Conservation (phyloP, 257 asterid species). For the Salvia rosmarinus region DNA sequence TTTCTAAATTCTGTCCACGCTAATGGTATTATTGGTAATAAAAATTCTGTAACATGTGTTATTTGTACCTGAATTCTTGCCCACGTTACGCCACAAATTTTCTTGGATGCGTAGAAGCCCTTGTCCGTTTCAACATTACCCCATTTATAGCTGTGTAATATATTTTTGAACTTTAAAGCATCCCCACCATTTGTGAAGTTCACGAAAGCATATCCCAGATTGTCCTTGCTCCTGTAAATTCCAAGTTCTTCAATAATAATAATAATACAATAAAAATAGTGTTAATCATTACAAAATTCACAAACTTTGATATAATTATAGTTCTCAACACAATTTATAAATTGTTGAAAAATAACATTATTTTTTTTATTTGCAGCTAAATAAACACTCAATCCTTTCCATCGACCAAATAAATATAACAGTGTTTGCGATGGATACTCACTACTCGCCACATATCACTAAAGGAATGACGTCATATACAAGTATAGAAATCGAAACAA, state of each 20-base stretch:
- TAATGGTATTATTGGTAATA: neutral
- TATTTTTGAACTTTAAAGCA: slow-evolving; percentile 36
- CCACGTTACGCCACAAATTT: slow-evolving; percentile 50
- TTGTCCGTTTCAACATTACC: neutral
- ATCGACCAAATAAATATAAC: no score
- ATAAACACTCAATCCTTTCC: no score
- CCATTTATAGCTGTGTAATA: slow-evolving; percentile 45
- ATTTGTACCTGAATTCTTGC: slow-evolving; percentile 51
- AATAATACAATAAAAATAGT: no score
- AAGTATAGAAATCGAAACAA: no score
- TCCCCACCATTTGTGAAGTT: slow-evolving; percentile 44
- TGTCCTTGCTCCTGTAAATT: slow-evolving; percentile 31
- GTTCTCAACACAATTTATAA: no score
- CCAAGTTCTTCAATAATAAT: neutral
- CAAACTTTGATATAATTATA: no score
- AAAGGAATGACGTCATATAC: no score
- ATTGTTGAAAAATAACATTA: no score
- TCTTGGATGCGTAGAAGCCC: slow-evolving; percentile 35
- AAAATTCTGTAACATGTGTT: neutral
- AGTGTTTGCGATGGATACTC: no score
- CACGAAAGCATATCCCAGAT: slow-evolving; percentile 60
- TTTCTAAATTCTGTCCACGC: neutral
- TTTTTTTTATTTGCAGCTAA: no score
- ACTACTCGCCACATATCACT: no score
- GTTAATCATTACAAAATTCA: no score